phyloP scores from a whole-genome alignment of 148 eudicot genomes.

The Camellia japonica region DNA sequence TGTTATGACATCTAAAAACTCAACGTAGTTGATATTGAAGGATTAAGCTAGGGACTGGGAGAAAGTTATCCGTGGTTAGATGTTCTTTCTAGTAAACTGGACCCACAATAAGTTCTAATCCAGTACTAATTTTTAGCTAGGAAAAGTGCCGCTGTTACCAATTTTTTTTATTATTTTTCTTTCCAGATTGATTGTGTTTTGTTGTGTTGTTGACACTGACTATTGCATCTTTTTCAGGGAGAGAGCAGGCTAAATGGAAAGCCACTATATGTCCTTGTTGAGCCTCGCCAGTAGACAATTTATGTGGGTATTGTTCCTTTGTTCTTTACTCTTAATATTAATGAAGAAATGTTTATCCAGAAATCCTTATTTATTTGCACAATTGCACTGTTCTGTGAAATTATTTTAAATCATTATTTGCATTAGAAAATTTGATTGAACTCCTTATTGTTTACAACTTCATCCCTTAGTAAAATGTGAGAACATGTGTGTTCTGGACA shows the following conservation, averaged over 20 bases:
- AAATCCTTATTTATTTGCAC: too few relatives aligned
- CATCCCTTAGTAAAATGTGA: too few relatives aligned
- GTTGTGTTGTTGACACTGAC: neutral
- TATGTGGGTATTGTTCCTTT: conserved; percentile 21
- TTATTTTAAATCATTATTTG: neutral
- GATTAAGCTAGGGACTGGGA: too few relatives aligned
- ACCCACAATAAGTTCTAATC: neutral
- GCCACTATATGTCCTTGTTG: conserved; percentile 74
- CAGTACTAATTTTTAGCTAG: neutral
- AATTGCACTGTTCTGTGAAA: neutral
- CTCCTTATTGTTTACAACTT: too few relatives aligned
- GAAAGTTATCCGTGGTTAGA: too few relatives aligned
- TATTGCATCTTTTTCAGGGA: conserved; percentile 38
- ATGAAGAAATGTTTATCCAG: too few relatives aligned
- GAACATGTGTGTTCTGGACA: too few relatives aligned
- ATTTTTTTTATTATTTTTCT: too few relatives aligned
- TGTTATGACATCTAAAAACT: too few relatives aligned
- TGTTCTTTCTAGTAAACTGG: neutral
- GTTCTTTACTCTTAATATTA: neutral
- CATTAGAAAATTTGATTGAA: neutral
- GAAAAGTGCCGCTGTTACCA: too few relatives aligned
- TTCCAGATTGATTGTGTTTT: neutral
- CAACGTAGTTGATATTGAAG: too few relatives aligned
- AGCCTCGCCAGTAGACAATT: conserved; percentile 56
- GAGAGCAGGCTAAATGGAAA: conserved; percentile 51